Percentiles rank a stretch among this genome's conserved stretches.
Evolutionary conservation across 2,329 filamentous ascomycete genomes (phyloP).

Genomic region (Aspergillus aculeatinus): DNA sequence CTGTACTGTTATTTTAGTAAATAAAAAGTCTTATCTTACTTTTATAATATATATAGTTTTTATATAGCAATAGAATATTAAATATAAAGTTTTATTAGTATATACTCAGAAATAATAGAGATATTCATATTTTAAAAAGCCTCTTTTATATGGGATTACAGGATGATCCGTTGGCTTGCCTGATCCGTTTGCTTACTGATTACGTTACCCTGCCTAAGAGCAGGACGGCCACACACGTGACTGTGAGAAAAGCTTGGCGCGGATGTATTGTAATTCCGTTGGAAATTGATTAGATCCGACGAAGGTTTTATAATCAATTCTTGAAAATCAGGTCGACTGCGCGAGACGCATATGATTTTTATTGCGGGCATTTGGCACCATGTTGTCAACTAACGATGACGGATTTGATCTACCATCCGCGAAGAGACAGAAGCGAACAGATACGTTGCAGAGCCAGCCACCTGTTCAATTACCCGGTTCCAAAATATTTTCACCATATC

Average conservation of each 20-base stretch:
- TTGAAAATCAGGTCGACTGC: not conserved
- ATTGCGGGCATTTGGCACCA: slow-evolving; percentile 24
- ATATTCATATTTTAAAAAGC: no score
- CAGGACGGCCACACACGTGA: no score
- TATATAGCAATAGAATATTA: no score
- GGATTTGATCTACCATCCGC: slow-evolving; percentile 61
- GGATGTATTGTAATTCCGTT: slow-evolving; percentile 6
- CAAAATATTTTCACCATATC: slow-evolving; percentile 87
- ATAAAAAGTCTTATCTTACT: no score
- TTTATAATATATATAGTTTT: no score
- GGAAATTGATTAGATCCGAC: not conserved
- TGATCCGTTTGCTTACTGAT: no score
- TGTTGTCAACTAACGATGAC: slow-evolving; percentile 52
- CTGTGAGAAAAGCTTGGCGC: not conserved
- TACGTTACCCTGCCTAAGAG: no score
- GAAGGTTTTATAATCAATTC: not conserved
- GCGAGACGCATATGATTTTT: not conserved
- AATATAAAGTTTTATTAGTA: no score
- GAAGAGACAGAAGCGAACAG: slow-evolving; percentile 71
- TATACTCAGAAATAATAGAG: no score
- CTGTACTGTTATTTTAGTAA: no score
- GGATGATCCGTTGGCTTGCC: no score
- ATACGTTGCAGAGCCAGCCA: slow-evolving; percentile 41
- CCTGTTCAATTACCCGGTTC: slow-evolving; percentile 56
- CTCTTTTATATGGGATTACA: no score